Percentiles rank a stretch among this genome's conserved stretches.
phyloP scores from a whole-genome alignment of 139 green algal genomes.

The Chlorella sorokiniana region DNA sequence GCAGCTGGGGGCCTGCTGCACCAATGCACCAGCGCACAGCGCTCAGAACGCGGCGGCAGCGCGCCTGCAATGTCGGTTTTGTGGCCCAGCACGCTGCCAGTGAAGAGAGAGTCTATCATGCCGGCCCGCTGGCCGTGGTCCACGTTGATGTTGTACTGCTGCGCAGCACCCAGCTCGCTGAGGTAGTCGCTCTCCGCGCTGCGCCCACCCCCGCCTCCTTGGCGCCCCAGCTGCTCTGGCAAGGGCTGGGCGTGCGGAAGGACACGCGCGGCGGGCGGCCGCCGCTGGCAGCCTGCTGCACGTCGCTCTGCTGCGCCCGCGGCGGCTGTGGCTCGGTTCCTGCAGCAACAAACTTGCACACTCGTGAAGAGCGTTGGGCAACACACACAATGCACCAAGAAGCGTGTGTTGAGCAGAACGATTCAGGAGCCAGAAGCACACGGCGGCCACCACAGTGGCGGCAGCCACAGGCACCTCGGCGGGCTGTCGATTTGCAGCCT shows the following conservation, averaged over 20 bases:
- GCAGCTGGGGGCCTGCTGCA: no score
- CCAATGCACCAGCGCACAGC: no score
- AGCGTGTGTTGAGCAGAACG: no score
- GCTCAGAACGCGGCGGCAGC: neutral
- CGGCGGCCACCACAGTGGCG: no score
- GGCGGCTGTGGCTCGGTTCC: neutral
- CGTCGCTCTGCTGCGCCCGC: neutral
- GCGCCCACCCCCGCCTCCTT: slow-evolving; percentile 50
- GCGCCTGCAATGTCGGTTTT: slow-evolving; percentile 71
- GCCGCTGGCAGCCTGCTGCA: neutral
- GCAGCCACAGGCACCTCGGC: no score
- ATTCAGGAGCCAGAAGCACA: no score
- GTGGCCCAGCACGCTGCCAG: slow-evolving; percentile 69
- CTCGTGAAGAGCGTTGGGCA: no score
- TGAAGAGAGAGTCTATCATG: slow-evolving; percentile 56
- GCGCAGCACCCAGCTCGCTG: slow-evolving; percentile 53
- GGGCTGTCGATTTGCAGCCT: no score
- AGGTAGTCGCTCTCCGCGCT: slow-evolving; percentile 56
- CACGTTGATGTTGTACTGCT: slow-evolving; percentile 53
- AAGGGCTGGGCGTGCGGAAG: neutral
- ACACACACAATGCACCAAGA: no score
- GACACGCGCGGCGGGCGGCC: neutral
- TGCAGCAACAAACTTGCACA: neutral
- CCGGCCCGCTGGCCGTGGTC: slow-evolving; percentile 12
- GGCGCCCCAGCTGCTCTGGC: slow-evolving; percentile 55